Conservation (phyloP, 2,329 filamentous ascomycete species). For the Aspergillus viridinutans region DNA sequence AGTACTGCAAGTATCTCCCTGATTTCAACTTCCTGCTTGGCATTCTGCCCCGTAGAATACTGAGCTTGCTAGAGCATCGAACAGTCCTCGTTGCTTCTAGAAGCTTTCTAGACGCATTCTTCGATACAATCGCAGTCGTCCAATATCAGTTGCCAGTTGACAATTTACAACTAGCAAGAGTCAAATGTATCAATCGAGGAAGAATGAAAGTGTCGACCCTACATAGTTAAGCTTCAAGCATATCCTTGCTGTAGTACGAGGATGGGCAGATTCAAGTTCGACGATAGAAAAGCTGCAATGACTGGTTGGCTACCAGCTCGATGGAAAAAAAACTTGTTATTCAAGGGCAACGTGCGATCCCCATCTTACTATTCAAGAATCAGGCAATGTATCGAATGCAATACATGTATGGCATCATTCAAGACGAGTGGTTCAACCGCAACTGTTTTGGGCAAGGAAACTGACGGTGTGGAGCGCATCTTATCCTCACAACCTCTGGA, state of each 20-base stretch:
- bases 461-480: background rate
- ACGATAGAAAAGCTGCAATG: background rate
- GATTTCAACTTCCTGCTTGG: background rate
- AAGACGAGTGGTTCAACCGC: background rate
- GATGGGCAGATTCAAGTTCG: background rate
- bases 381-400: background rate
- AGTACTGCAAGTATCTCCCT: background rate
- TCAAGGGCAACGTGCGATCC: no score
- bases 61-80: background rate
- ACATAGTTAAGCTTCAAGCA: background rate
- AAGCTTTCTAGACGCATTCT: background rate
- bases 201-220: background rate
- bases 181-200: background rate
- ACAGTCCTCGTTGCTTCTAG: background rate
- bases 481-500: background rate
- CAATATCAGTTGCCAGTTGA: background rate
- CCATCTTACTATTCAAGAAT: background rate
- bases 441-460: background rate
- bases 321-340: no score
- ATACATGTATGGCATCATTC: background rate
- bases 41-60: background rate
- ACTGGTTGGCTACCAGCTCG: background rate
- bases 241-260: background rate
- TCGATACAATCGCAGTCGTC: background rate
- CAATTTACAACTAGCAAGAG: background rate